Evolutionary conservation across 306 rosid species (phyloP), one percentile per base, ranked within the genome.

Genomic region (Alnus glutinosa): DNA sequence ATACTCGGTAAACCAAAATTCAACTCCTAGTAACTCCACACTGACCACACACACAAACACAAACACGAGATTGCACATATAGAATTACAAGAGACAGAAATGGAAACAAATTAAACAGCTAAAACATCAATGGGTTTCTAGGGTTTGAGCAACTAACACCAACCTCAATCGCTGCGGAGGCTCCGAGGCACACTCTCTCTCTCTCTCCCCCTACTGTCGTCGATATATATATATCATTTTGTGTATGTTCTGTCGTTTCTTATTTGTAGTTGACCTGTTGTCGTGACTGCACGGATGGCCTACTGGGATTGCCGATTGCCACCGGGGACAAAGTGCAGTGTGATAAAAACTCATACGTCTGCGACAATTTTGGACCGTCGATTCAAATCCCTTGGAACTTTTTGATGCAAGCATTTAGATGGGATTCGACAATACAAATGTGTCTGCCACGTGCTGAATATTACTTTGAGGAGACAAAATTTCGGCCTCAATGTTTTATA

Each of bases 91-190:
- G 52, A 44, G 52, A 44, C 32, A 2, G 34, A 68, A 68, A 68
- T 42, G 52, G 51, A 19, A 7, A 51, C 32, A 75, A 70, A 15
- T 36, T 18, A 23, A 44, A 48, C 13, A 6, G 36, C 13, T 14
- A 64, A 42, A 28, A 44, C 51, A 50, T 54, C 5, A 55, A n/a
- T 30, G 51, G 75, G 34, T 32, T 2, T 69, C 39, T 59, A 81
- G 76, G 76, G 77, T 49, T 75, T 59, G 36, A 52, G 28, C 72
- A 61, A 75, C 62, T 36, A 55, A 12, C 54, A 59, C 77, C 44
- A 30, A 75, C 77, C 84, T 75, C 80, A 58, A 49, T 68, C 77
- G n/a, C 5, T 58, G 67, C 10, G 34, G 4, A 67, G 34, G 16
- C 16, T 42, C 72, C 52, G 51, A 42, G 50, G 51, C 6, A 0